These are phyloP conservation scores for Pythium pyrilobum DNA, from an alignment of 352 stramenopile genomes.

Conservation along the genomic window DNA sequence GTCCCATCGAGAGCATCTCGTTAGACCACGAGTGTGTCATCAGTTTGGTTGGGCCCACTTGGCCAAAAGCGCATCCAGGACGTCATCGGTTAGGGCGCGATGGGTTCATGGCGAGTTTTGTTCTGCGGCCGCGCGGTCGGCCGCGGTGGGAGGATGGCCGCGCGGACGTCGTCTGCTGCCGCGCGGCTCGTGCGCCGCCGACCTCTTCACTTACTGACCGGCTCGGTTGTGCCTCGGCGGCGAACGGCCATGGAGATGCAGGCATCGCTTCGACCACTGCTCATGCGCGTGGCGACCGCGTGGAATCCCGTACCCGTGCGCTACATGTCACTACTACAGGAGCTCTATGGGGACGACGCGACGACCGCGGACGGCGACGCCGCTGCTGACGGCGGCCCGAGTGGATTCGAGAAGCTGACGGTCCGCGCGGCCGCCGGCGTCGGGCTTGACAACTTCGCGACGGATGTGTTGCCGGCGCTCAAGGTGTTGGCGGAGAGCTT, in stretches of 20 bases:
- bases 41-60: no score
- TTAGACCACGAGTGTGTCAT: no score
- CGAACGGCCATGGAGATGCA: background rate
- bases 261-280: background rate
- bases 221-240: background rate
- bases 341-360: background rate
- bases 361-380: background rate
- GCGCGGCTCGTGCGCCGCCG: background rate
- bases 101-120: no score
- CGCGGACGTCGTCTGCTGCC: background rate
- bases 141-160: background rate
- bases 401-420: slow-evolving; percentile 6
- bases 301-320: background rate
- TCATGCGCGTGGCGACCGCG: background rate
- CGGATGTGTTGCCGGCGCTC: slow-evolving; percentile 66
- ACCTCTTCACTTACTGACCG: background rate
- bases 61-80: no score
- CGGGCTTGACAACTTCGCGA: slow-evolving; percentile 32
- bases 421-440: background rate
- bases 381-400: background rate
- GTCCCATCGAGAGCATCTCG: no score
- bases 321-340: slow-evolving; percentile 9
- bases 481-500: slow-evolving; percentile 74
- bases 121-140: no score
- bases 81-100: no score